Evolutionary conservation across 1,284 basidiomycete species (phyloP).

Genomic region (Megacollybia platyphylla): DNA sequence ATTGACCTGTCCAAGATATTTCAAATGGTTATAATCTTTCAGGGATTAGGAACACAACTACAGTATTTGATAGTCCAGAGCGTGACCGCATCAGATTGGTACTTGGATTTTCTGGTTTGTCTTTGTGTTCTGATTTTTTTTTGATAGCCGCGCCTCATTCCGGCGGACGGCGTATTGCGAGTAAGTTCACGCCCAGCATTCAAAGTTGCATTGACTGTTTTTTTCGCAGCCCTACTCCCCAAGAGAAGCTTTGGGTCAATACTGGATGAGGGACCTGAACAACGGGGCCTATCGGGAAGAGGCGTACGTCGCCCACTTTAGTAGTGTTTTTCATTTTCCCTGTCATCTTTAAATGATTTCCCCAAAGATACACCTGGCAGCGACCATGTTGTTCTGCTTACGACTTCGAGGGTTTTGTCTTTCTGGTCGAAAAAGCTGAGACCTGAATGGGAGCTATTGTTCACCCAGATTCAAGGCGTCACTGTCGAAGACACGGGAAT

Average conservation of each 20-base stretch:
- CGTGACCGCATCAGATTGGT: slow-evolving; percentile 82
- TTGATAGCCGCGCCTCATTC: slow-evolving; percentile 70
- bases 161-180: slow-evolving; percentile 75
- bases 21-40: slow-evolving; percentile 3
- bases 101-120: slow-evolving; percentile 12
- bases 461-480: slow-evolving; percentile 80
- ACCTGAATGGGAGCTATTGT: slow-evolving; percentile 87
- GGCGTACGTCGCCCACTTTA: slow-evolving; percentile 85
- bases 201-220: slow-evolving; percentile 3
- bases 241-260: slow-evolving; percentile 89
- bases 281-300: slow-evolving; percentile 79
- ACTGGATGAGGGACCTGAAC: slow-evolving; percentile 91
- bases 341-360: slow-evolving; percentile 6
- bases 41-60: slow-evolving; percentile 96
- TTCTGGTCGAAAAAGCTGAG: slow-evolving; percentile 81
- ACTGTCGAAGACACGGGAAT: slow-evolving; percentile 86
- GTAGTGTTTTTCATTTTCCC: slow-evolving; percentile 19
- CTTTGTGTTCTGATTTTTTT: neutral
- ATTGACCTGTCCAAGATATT: neutral
- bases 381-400: slow-evolving; percentile 79
- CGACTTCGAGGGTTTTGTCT: slow-evolving; percentile 66
- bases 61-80: slow-evolving; percentile 89
- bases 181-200: slow-evolving; percentile 29
- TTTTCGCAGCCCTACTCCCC: slow-evolving; percentile 65
- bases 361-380: slow-evolving; percentile 60